Evolutionary conservation across 2,329 filamentous ascomycete genomes (phyloP), one percentile per base, ranked within the genome.

Genomic region (Sarocladiaceae sp.): DNA sequence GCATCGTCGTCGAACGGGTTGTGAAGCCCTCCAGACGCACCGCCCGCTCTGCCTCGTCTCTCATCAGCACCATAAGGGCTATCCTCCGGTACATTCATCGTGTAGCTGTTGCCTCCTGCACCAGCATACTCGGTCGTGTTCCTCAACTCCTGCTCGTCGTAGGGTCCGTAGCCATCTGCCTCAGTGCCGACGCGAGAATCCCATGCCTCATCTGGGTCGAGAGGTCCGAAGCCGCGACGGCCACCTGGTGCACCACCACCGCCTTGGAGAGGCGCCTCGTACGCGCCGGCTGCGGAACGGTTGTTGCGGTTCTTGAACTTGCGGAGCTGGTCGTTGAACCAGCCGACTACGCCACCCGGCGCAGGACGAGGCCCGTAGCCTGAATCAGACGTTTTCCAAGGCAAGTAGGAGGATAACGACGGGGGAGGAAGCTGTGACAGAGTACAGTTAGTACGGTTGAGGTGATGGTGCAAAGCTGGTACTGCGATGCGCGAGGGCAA

Each of bases 121-220:
- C 49, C 65, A 33, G 31, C 50, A 44, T 65, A 64, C 54, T 61
- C 50, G n/a, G n/a, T n/a, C 36, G 50, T 54, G 63, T 64, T 37
- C 70, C 85, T 86, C 4, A 90, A 72, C 67, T 91, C 88, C 63
- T 88, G 83, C 70, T 90, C 87, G 63, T 89, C 86, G 67, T 89
- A 89, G 20, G 74, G 74, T 2, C 80, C 80, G 64, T 85, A 84
- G 12, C 69, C 71, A 62, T 87, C 84, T 17, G 85, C 82, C 66
- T 92, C 88, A 59, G 83, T 77, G 53, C 87, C 88, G 4, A 95
- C 88, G 54, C 88, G 77, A 57, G 88, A 71, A 70, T 94, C 89
- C 90, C 90, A 96, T 2, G 89, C 88, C 63, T 92, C 88, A 64
- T 95, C 90, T 1, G 88, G 88, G 62, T 94, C 90, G 42, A 90